Base-by-base conservation (phyloP, 352 stramenopile species). In the Saprolegnia parasitica region DNA sequence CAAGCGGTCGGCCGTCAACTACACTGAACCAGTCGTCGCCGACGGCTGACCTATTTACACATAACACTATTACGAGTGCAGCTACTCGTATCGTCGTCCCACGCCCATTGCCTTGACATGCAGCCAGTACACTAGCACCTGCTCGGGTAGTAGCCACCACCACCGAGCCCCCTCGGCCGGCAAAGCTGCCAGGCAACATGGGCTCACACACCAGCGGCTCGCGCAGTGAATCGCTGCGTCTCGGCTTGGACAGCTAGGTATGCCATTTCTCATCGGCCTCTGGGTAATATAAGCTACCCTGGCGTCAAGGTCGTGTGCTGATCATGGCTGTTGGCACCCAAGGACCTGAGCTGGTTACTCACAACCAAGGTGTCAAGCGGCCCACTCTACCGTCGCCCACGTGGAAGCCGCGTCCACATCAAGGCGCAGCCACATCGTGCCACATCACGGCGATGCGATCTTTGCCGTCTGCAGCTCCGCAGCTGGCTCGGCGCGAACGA, bases 1-100 rank as follows among this genome's bases (percentile, higher is more conserved):
- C 79, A 89, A 93, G 52, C 78, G 90, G 40, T 98, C 92, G 29
- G 83, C 77, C 29, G 87, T 95, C 32, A 77, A 93, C 32, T 95
- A 95, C 60, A 71, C 73, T 18, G 29, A 64, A 13, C 47, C 52
- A 18, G 13, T 24, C 24, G 24, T 60, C 35, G 35, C n/a, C 11
- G 52, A 60, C 11, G 52, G 35, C 35, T 60, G 16, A 24, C 35
- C 3, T 60, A 26, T n/a, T 60, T 21, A n/a, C 20, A 60, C 52
- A 60, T n/a, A 35, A n/a, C 42, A 15, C 42, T 49, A 49, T 49
- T 49, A 35, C 29, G 29, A 35, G 29, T 35, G 29, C 29, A 35
- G 29, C 29, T 49, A 49, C 13, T 49, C 42, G 42, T 3, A 49
- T 11, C 18, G 42, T n/a, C 4, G 13, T 49, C 13, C 42, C 42